phyloP scores from a whole-genome alignment of 495 filamentous ascomycete genomes.

The Penicillium antarcticum region DNA sequence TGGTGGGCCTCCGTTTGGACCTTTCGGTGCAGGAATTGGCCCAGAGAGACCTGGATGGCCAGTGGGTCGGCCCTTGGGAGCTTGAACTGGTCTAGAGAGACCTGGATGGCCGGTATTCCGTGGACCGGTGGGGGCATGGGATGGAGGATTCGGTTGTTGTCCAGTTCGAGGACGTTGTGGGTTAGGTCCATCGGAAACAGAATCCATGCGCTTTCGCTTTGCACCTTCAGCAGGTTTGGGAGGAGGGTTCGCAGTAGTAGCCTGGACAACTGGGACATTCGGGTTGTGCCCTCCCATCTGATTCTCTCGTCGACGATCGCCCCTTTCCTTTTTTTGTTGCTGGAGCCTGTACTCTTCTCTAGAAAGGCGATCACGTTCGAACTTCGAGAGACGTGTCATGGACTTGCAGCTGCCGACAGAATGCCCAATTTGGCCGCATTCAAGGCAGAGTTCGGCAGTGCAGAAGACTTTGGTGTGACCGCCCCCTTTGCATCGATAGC shows the following conservation, averaged over 20 bases:
- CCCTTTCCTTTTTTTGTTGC: conserved; percentile 25
- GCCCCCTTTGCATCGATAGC: conserved; percentile 40
- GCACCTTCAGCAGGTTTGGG: conserved; percentile 8
- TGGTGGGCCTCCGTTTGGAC: not conserved
- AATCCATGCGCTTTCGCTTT: conserved; percentile 45
- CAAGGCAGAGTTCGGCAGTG: conserved; percentile 38
- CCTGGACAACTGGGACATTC: conserved; percentile 42
- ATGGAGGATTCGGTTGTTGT: conserved; percentile 13
- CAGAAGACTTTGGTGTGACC: conserved; percentile 41
- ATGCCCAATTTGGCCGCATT: conserved; percentile 50
- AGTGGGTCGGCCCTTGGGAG: not conserved
- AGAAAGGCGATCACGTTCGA: conserved; percentile 28
- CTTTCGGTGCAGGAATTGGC: not conserved
- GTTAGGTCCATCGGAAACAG: conserved; percentile 27
- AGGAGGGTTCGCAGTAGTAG: conserved; percentile 19
- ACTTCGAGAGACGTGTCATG: conserved; percentile 30
- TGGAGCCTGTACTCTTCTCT: conserved; percentile 33
- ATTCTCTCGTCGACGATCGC: conserved; percentile 37
- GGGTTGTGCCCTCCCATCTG: conserved; percentile 47
- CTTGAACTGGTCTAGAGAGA: not conserved
- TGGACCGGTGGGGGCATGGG: conserved; percentile 19
- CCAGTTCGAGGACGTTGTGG: conserved; percentile 25
- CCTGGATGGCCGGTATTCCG: not conserved
- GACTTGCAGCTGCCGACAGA: conserved; percentile 28
- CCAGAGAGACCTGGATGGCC: conserved; percentile 1